phyloP scores from a whole-genome alignment of 345 rosid genomes.

The Hypericum androsaemum region DNA sequence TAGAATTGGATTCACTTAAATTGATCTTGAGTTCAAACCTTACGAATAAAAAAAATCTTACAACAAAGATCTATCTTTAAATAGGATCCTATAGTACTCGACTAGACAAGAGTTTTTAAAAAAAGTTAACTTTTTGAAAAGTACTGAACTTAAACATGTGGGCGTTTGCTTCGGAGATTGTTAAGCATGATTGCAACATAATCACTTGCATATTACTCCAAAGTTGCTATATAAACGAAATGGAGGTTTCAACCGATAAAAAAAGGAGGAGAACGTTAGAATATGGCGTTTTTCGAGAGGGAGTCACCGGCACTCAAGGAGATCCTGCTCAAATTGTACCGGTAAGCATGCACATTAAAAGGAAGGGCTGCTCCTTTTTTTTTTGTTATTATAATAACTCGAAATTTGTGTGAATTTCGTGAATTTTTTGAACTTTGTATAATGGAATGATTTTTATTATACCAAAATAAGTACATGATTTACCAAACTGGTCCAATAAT shows the following conservation, averaged over 20 bases:
- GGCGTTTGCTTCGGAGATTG: constrained; percentile 28
- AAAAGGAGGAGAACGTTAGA: neutral
- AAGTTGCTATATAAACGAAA: constrained; percentile 5
- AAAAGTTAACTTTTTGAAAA: too few species aligned
- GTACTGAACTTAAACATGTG: neutral
- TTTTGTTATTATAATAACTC: neutral
- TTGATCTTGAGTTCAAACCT: too few species aligned
- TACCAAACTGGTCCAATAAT: too few species aligned
- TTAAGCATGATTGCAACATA: constrained; percentile 24
- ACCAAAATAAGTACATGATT: too few species aligned
- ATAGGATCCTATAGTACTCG: too few species aligned
- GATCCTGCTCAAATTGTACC: constrained; percentile 32
- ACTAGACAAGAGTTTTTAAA: too few species aligned
- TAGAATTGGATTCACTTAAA: too few species aligned
- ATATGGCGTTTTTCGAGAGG: constrained; percentile 40
- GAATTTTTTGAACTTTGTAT: too few species aligned
- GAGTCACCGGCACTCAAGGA: constrained; percentile 48
- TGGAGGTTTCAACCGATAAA: neutral
- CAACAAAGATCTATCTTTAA: too few species aligned
- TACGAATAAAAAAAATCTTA: too few species aligned
- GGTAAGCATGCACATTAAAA: constrained; percentile 15
- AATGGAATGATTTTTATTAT: too few species aligned
- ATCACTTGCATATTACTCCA: constrained; percentile 17
- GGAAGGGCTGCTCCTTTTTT: neutral
- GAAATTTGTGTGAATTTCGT: too few species aligned